These are phyloP conservation scores for Bacterosira constricta DNA, from an alignment of 108 stramenopile species.

Conservation along the genomic window DNA sequence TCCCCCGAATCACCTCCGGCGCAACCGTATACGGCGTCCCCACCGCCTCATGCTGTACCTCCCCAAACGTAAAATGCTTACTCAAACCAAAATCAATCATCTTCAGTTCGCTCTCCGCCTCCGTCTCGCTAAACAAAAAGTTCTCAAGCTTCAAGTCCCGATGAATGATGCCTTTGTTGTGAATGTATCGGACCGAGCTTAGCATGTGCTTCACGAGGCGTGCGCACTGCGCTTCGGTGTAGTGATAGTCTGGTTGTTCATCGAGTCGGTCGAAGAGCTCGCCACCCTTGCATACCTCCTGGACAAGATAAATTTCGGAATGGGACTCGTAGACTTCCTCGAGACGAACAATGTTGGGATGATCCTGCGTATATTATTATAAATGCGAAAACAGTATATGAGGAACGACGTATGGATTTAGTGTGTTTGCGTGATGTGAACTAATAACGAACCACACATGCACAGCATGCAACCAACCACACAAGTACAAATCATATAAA, in stretches of 20 bases:
- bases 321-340: slow-evolving; percentile 87
- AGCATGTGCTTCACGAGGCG: slow-evolving; percentile 90
- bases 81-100: slow-evolving; percentile 98
- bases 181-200: slow-evolving; percentile 89
- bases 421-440: neutral
- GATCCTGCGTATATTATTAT: slow-evolving; percentile 49
- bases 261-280: slow-evolving; percentile 95
- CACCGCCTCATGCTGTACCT: slow-evolving; percentile 85
- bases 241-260: slow-evolving; percentile 90
- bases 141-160: slow-evolving; percentile 88
- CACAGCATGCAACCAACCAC: neutral
- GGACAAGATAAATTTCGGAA: slow-evolving; percentile 88
- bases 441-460: neutral
- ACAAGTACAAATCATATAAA: neutral
- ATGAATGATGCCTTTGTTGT: slow-evolving; percentile 91
- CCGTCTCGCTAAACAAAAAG: slow-evolving; percentile 80
- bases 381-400: neutral
- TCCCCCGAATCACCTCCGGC: slow-evolving; percentile 85
- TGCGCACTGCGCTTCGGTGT: slow-evolving; percentile 90
- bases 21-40: slow-evolving; percentile 91
- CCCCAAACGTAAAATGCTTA: slow-evolving; percentile 89
- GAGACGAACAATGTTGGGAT: slow-evolving; percentile 87
- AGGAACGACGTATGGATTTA: too few species aligned
- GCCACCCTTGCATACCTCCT: slow-evolving; percentile 95
- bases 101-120: slow-evolving; percentile 79